Evolutionary conservation across 2,329 filamentous ascomycete species (phyloP).

Genomic region (Onygenales sp.): DNA sequence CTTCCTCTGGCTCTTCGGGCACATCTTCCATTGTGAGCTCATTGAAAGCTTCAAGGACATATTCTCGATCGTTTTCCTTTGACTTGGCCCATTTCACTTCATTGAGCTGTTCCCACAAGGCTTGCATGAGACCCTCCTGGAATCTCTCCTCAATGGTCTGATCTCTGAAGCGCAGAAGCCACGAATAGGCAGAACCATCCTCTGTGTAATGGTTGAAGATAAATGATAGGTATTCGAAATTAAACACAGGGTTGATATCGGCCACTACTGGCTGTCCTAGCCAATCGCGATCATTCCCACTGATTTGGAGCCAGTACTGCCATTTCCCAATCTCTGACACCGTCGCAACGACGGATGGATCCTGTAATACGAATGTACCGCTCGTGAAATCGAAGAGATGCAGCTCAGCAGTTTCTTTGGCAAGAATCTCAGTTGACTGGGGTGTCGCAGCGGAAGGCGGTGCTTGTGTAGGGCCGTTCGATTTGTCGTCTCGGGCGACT

Average conservation of each 20-base stretch:
- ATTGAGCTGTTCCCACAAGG: constrained; percentile 93
- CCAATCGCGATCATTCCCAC: constrained; percentile 68
- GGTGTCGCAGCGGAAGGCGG: constrained; percentile 55
- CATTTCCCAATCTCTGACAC: constrained; percentile 83
- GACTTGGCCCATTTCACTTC: constrained; percentile 88
- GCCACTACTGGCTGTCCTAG: constrained; percentile 75
- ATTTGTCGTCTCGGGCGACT: constrained; percentile 21
- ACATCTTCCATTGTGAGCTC: constrained; percentile 86
- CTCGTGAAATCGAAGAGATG: constrained; percentile 88
- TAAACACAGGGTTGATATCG: constrained; percentile 96
- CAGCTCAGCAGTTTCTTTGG: constrained; percentile 69
- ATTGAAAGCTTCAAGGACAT: constrained; percentile 90
- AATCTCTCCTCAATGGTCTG: constrained; percentile 72
- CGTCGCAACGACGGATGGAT: constrained; percentile 62
- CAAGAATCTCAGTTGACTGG: constrained; percentile 60
- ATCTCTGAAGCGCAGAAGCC: constrained; percentile 87
- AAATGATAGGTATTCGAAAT: constrained; percentile 97
- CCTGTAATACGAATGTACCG: constrained; percentile 75
- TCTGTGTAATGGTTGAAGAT: constrained; percentile 95
- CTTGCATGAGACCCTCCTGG: constrained; percentile 89
- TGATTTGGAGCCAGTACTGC: constrained; percentile 92
- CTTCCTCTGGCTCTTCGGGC: constrained; percentile 44
- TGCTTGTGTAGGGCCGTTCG: constrained; percentile 46
- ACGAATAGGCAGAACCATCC: constrained; percentile 86
- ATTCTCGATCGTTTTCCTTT: constrained; percentile 86